Conservation (phyloP, 345 rosid genomes). For the Stellera chamaejasme region DNA sequence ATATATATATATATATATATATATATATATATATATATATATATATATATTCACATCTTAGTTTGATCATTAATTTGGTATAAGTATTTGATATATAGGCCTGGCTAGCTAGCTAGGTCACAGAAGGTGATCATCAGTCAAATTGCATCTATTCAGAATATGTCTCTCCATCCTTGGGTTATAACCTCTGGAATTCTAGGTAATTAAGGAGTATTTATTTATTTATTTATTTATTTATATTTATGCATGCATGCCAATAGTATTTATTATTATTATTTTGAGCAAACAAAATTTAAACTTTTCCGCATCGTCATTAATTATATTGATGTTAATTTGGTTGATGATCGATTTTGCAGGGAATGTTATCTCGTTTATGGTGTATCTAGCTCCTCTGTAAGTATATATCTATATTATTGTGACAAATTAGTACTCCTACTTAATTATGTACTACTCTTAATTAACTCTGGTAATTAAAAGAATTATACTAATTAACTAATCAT, state of each 20-base stretch:
- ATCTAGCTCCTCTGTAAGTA: conserved; percentile 70
- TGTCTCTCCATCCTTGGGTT: conserved; percentile 5
- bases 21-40: too few relatives aligned
- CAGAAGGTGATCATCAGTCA: too few relatives aligned
- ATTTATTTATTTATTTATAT: background rate
- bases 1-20: too few relatives aligned
- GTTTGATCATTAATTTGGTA: too few relatives aligned
- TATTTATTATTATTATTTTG: too few relatives aligned
- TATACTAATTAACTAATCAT: background rate
- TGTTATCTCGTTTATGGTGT: conserved; percentile 44
- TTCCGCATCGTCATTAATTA: background rate
- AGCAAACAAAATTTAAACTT: background rate
- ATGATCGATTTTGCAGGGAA: conserved; percentile 46
- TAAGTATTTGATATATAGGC: too few relatives aligned
- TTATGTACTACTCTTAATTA: too few relatives aligned
- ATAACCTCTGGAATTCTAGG: conserved; percentile 7
- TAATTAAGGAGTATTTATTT: background rate
- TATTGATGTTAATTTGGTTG: background rate
- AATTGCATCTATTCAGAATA: too few relatives aligned
- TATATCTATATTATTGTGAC: background rate
- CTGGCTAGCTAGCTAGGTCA: too few relatives aligned
- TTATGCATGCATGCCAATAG: too few relatives aligned
- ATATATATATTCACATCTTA: too few relatives aligned
- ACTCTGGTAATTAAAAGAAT: background rate
- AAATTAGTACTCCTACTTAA: too few relatives aligned